Percentiles rank a stretch among this genome's conserved stretches.
Conservation (phyloP, 495 filamentous ascomycete species). For the Podospora comata region DNA sequence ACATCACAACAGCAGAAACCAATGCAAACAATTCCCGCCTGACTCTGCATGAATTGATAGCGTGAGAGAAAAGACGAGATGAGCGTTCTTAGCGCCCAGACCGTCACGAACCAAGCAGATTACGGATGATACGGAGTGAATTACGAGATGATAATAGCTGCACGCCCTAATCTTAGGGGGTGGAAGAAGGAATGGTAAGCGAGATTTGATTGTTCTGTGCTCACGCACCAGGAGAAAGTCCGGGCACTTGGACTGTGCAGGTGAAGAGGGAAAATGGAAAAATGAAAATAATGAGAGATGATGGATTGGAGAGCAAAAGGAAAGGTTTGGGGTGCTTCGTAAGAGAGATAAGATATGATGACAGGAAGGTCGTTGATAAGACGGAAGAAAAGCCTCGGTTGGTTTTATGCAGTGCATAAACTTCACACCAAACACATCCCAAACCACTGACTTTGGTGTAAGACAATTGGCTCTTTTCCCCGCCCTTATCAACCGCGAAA, state of each 20-base stretch:
- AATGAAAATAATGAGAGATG: not conserved
- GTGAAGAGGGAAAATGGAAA: not conserved
- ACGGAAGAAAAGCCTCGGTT: not conserved
- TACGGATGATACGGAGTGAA: not conserved
- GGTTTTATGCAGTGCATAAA: not conserved
- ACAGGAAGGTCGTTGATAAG: not conserved
- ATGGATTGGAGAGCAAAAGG: not conserved
- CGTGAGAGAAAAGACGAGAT: not conserved
- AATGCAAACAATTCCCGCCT: not conserved
- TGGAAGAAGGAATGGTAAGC: conserved; percentile 5
- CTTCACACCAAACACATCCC: too few relatives aligned
- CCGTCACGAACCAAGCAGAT: not conserved
- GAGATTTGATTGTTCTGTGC: conserved; percentile 1
- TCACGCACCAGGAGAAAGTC: not conserved
- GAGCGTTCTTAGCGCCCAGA: not conserved
- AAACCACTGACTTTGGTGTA: not conserved
- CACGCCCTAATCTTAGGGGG: not conserved
- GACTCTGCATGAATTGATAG: not conserved
- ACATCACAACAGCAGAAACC: not conserved
- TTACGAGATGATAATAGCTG: not conserved
- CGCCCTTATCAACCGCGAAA: not conserved
- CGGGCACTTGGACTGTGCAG: not conserved
- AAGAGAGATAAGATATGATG: too few relatives aligned
- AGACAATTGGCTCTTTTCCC: not conserved
- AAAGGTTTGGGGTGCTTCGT: not conserved